A percentile compares a stretch with the other conserved stretches of the same genome.
phyloP scores from a whole-genome alignment of 106 monocot genomes.

The Vanilla planifolia region DNA sequence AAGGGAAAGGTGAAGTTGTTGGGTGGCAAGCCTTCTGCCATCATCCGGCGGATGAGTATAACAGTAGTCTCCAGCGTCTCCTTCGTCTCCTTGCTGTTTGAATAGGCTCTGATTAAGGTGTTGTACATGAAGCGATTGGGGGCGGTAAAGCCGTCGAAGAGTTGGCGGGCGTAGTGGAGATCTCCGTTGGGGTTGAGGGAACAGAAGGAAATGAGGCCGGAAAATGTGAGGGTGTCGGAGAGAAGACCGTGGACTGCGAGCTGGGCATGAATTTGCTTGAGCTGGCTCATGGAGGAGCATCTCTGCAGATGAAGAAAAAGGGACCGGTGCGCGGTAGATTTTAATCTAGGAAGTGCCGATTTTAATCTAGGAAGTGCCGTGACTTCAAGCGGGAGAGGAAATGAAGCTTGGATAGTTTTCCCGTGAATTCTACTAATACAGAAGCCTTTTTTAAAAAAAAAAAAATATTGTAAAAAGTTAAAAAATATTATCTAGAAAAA shows the following conservation, averaged over 20 bases:
- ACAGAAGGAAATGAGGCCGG: conserved; percentile 38
- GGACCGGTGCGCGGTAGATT: not conserved
- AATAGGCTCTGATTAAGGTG: conserved; percentile 46
- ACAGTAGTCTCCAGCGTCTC: conserved; percentile 30
- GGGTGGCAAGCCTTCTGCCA: conserved; percentile 34
- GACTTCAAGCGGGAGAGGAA: not conserved
- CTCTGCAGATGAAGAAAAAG: conserved; percentile 1
- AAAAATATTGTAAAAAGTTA: no score
- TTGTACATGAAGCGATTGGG: conserved; percentile 65
- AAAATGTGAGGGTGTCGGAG: not conserved
- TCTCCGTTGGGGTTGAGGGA: conserved; percentile 26
- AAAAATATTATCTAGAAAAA: no score
- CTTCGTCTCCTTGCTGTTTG: conserved; percentile 14
- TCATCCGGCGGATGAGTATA: conserved; percentile 41
- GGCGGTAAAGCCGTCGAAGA: conserved; percentile 26
- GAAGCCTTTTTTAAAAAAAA: no score
- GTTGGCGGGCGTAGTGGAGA: conserved; percentile 29
- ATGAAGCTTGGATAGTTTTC: no score
- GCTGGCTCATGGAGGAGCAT: conserved; percentile 8
- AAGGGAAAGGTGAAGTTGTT: conserved; percentile 71
- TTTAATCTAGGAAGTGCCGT: not conserved
- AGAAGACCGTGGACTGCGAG: conserved; percentile 10
- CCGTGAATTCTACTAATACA: no score
- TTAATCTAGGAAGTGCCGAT: not conserved
- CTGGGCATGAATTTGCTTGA: conserved; percentile 18